Evolutionary conservation across 208 protist genomes (phyloP).

Genomic region (Trichomonas vaginalis): DNA sequence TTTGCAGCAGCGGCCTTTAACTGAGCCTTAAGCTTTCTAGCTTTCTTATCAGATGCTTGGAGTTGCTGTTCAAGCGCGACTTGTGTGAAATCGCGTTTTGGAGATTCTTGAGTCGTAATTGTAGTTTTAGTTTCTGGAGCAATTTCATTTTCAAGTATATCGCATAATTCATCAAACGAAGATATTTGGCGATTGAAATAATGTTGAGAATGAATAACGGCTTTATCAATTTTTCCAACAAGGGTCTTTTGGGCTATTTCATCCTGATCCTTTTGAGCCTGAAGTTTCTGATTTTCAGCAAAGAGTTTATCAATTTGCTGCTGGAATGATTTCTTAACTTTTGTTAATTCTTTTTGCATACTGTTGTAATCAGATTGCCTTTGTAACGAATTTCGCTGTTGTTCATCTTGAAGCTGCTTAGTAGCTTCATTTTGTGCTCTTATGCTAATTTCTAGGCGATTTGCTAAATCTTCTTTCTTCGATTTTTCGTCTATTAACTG

Average conservation of each 20-base stretch:
- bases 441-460: background rate
- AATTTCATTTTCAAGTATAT: background rate
- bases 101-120: background rate
- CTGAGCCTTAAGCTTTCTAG: background rate
- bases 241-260: background rate
- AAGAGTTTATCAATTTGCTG: background rate
- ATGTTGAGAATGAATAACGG: background rate
- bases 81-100: background rate
- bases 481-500: background rate
- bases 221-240: background rate
- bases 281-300: background rate
- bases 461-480: background rate
- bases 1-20: background rate
- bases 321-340: background rate
- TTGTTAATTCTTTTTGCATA: background rate
- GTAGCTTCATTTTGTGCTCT: background rate
- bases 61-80: background rate
- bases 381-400: background rate
- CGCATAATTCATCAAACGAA: background rate
- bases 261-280: background rate
- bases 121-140: background rate
- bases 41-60: background rate
- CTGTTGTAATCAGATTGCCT: background rate
- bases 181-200: background rate
- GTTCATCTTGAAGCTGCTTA: background rate